These are phyloP conservation scores for Solanum bulbocastanum DNA, from an alignment of 257 asterid species.

Conservation along the genomic window DNA sequence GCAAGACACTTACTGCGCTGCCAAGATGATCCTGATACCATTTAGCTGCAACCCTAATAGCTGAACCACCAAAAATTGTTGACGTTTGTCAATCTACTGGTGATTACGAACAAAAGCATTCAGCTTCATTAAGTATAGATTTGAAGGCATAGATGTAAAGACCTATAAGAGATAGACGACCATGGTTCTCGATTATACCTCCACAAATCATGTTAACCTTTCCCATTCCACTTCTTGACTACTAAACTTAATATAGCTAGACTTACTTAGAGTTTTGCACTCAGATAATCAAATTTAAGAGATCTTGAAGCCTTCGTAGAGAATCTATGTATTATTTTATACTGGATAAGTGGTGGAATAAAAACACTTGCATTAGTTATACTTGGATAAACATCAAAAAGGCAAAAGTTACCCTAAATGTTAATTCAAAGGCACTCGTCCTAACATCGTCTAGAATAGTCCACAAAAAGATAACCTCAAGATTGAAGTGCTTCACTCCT, in stretches of 20 bases:
- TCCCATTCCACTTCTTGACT: neutral
- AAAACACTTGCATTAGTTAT: neutral
- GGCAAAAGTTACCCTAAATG: neutral
- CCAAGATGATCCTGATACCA: constrained; percentile 98
- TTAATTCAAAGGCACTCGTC: neutral
- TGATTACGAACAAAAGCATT: neutral
- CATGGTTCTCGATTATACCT: neutral
- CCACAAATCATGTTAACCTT: neutral
- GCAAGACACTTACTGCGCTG: constrained; percentile 40
- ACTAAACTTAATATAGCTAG: neutral
- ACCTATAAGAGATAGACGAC: neutral
- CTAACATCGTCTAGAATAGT: neutral
- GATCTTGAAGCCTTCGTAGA: neutral
- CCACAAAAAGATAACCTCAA: neutral
- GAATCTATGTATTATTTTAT: neutral
- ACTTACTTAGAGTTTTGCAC: neutral
- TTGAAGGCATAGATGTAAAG: neutral
- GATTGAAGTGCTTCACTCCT: neutral
- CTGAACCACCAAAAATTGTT: constrained; percentile 31
- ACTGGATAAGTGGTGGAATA: neutral
- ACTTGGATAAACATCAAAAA: neutral
- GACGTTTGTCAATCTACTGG: neutral
- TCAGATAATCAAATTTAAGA: neutral
- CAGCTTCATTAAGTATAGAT: neutral
- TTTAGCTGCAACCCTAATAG: constrained; percentile 82